Evolutionary conservation across 78 protist genomes (phyloP), one percentile per base, ranked within the genome.

Genomic region (Dictyostelium firmibasis): DNA sequence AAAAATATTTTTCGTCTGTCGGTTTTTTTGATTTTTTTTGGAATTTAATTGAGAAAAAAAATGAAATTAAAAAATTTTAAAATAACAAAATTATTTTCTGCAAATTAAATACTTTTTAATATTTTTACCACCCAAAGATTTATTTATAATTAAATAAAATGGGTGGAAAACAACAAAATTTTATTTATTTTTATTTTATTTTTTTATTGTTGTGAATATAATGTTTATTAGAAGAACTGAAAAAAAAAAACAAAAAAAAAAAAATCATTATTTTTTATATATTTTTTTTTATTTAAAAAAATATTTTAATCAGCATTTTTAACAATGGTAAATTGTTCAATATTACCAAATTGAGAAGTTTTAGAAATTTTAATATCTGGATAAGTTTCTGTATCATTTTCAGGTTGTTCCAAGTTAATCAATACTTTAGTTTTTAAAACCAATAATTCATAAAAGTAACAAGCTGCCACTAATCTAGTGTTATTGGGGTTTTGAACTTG

Each of bases 371-470:
- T 69, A 36, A 92, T 92, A 50, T 92, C 96, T 1, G n/a, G 38
- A n/a, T 75, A 84, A 8, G 91, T 50, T 31, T 92, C 96, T 13
- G 25, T n/a, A 44, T 74, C 76, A 13, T 88, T 53, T 36, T 92
- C 81, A n/a, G 35, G 25, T 86, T 92, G 96, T 31, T 82, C 13
- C 7, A 92, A 81, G 18, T 84, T 60, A 4, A 92, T 70, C 27
- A 92, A 31, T 25, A 35, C 85, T 72, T 92, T 92, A 2, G 91
- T 92, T 47, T 83, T 92, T 20, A 92, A 31, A 23, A 92, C 81
- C 3, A 92, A 64, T 18, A 92, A 14, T 86, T 92, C 96, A 60
- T 85, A 92, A 70, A 92, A 92, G 29, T 53, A 70, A 57, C 91
- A 83, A 31, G 93, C 93, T 0, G 86, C 88, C 0, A 43, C 86